Evolutionary conservation across 2,329 filamentous ascomycete species (phyloP).

Genomic region (Pyrenophora tritici-repentis): DNA sequence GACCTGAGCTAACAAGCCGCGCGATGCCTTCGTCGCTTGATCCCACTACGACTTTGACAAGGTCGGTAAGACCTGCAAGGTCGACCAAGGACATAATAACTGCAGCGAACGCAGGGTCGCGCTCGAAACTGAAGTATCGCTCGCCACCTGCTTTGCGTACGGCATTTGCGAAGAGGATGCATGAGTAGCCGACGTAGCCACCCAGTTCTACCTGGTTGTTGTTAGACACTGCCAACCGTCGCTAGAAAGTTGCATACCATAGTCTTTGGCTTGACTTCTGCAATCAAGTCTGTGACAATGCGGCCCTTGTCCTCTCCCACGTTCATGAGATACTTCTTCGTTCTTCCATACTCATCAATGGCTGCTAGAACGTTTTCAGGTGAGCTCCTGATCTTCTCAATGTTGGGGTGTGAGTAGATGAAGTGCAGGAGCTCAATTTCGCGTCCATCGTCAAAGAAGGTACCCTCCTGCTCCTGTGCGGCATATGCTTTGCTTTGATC

Average conservation of each 20-base stretch:
- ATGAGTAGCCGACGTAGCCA: slow-evolving; percentile 81
- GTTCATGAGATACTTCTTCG: slow-evolving; percentile 77
- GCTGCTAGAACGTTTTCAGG: slow-evolving; percentile 67
- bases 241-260: slow-evolving; percentile 56
- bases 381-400: slow-evolving; percentile 67
- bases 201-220: slow-evolving; percentile 68
- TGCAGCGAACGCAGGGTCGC: slow-evolving; percentile 73
- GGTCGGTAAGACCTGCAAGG: slow-evolving; percentile 71
- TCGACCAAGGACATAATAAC: slow-evolving; percentile 72
- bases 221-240: slow-evolving; percentile 6
- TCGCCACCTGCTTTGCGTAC: slow-evolving; percentile 67
- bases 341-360: slow-evolving; percentile 72
- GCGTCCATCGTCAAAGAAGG: slow-evolving; percentile 68
- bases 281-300: slow-evolving; percentile 72
- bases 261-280: slow-evolving; percentile 65
- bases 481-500: slow-evolving; percentile 55
- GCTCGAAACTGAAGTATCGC: slow-evolving; percentile 73
- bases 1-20: slow-evolving; percentile 60
- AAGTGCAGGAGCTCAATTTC: slow-evolving; percentile 75
- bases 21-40: slow-evolving; percentile 68
- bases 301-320: slow-evolving; percentile 75
- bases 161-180: slow-evolving; percentile 73
- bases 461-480: slow-evolving; percentile 50
- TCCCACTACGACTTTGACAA: slow-evolving; percentile 73
- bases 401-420: slow-evolving; percentile 65